Percentiles rank a stretch among this genome's conserved stretches.
Evolutionary conservation across 1,284 basidiomycete species (phyloP).

Genomic region (Stereum hirsutum): DNA sequence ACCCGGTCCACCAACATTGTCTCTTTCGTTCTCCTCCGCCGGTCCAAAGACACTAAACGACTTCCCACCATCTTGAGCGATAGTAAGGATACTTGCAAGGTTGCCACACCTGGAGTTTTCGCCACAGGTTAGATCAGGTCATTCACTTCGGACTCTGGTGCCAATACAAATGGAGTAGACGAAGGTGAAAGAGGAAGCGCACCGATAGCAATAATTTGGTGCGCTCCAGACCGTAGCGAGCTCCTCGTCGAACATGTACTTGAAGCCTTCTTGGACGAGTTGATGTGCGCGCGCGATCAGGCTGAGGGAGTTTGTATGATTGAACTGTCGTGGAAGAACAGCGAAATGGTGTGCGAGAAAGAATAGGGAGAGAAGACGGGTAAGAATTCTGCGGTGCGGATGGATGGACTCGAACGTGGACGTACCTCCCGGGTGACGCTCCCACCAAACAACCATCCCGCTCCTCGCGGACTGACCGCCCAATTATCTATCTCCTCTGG

Average conservation of each 20-base stretch:
- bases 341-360: not conserved
- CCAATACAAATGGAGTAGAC: too few species aligned
- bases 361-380: slow-evolving; percentile 2
- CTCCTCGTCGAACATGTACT: slow-evolving; percentile 93
- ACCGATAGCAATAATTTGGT: slow-evolving; percentile 92
- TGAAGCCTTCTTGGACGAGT: slow-evolving; percentile 95
- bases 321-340: slow-evolving; percentile 51
- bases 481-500: slow-evolving; percentile 94
- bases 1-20: too few species aligned
- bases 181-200: too few species aligned
- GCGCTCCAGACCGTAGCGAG: slow-evolving; percentile 98
- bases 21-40: slow-evolving; percentile 79
- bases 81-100: slow-evolving; percentile 67
- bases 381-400: too few species aligned
- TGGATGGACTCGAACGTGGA: slow-evolving; percentile 3
- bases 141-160: too few species aligned
- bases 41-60: slow-evolving; percentile 77
- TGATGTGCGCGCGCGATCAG: slow-evolving; percentile 93
- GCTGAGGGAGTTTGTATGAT: slow-evolving; percentile 77
- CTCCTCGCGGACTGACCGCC: slow-evolving; percentile 91
- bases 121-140: too few species aligned
- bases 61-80: slow-evolving; percentile 55
- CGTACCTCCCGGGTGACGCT: slow-evolving; percentile 79
- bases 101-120: too few species aligned
- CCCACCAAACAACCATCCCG: slow-evolving; percentile 93